phyloP scores from a whole-genome alignment of 768 basidiomycete species.

The Epithele typhae region DNA sequence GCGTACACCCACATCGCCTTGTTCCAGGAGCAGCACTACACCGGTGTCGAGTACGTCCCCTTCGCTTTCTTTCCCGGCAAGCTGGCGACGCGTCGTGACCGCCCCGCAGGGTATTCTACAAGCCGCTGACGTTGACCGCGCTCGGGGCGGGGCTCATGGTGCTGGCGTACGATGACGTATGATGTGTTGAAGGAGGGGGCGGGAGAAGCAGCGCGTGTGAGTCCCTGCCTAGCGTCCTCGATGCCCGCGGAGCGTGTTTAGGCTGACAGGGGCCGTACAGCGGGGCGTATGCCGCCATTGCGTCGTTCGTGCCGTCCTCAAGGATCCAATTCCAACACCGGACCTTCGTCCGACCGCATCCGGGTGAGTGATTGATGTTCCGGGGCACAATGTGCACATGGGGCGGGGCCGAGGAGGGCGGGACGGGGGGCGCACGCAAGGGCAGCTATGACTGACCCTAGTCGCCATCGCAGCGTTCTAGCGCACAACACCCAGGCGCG shows the following conservation, averaged over 20 bases:
- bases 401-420: too few relatives aligned
- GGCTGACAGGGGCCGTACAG: slow-evolving; percentile 31
- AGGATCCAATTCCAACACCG: slow-evolving; percentile 90
- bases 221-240: slow-evolving; percentile 24
- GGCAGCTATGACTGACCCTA: background rate
- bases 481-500: slow-evolving; percentile 71
- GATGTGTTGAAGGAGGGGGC: slow-evolving; percentile 81
- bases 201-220: slow-evolving; percentile 78
- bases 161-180: slow-evolving; percentile 77
- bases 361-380: slow-evolving; percentile 27
- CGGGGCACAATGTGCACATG: too few relatives aligned
- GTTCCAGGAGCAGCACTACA: slow-evolving; percentile 81
- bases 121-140: slow-evolving; percentile 74
- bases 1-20: slow-evolving; percentile 84
- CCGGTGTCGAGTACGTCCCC: slow-evolving; percentile 63
- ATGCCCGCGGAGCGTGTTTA: background rate
- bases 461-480: slow-evolving; percentile 53
- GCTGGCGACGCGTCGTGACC: background rate
- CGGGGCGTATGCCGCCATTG: slow-evolving; percentile 71
- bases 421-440: background rate
- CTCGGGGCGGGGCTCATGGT: slow-evolving; percentile 61
- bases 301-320: slow-evolving; percentile 74
- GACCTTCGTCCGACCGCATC: slow-evolving; percentile 85
- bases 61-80: background rate
- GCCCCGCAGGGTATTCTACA: slow-evolving; percentile 71